These are phyloP conservation scores for Wickerhamomyces kurtzmanii DNA, from an alignment of 805 yeast genomes.

Conservation along the genomic window DNA sequence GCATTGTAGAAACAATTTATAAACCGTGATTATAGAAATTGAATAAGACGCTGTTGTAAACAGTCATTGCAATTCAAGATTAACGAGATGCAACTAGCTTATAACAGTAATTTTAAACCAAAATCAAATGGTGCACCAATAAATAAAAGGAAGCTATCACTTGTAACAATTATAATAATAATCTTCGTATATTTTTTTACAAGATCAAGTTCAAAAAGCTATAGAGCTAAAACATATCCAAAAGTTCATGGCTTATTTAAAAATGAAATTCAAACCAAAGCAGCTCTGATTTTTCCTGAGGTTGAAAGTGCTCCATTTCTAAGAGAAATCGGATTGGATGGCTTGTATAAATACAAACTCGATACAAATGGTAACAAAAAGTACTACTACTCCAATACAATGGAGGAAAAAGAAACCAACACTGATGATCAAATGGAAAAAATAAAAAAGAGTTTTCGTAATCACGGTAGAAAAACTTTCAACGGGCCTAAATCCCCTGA, in stretches of 20 bases:
- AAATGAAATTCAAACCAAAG: conserved; percentile 36
- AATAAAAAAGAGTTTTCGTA: conserved; percentile 50
- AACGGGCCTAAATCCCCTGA: conserved; percentile 38
- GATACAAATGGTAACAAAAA: conserved; percentile 32
- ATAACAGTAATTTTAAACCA: too few relatives aligned
- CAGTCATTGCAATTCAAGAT: too few relatives aligned
- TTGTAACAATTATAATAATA: too few relatives aligned
- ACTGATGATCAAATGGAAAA: conserved; percentile 21
- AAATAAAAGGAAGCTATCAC: too few relatives aligned
- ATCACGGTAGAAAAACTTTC: conserved; percentile 53
- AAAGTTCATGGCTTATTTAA: conserved; percentile 32
- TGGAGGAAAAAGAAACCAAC: conserved; percentile 21
- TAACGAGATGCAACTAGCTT: conserved; percentile 14
- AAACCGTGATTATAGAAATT: too few relatives aligned
- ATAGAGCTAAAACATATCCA: conserved; percentile 14
- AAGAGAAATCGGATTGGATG: conserved; percentile 43
- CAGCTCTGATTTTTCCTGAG: conserved; percentile 60
- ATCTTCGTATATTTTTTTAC: too few relatives aligned
- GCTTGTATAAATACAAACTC: conserved; percentile 37
- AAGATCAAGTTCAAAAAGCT: conserved; percentile 18
- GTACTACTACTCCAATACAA: conserved; percentile 22
- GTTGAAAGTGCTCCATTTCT: conserved; percentile 58
- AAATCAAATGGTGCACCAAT: too few relatives aligned
- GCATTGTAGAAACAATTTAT: too few relatives aligned
- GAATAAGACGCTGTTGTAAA: too few relatives aligned